These are phyloP conservation scores for Tilletia setariae DNA, from an alignment of 1,284 basidiomycete species.

Conservation along the genomic window DNA sequence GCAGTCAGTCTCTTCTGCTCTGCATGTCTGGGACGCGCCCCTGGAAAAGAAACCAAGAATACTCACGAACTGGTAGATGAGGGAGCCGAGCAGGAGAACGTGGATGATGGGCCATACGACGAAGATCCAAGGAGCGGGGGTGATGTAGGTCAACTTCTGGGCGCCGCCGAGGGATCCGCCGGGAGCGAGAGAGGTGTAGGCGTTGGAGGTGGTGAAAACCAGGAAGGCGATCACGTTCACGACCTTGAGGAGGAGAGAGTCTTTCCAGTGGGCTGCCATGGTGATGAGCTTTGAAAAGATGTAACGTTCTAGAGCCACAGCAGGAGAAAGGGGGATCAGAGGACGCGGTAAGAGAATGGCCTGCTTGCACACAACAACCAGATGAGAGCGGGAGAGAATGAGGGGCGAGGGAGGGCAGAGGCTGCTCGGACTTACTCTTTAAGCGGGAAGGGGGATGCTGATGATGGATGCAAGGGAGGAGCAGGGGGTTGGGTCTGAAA, in stretches of 20 bases:
- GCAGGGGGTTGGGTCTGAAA: too few species aligned
- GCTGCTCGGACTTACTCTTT: too few species aligned
- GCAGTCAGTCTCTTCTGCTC: background rate
- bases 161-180: conserved; percentile 12
- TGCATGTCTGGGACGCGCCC: too few species aligned
- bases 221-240: conserved; percentile 75
- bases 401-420: too few species aligned
- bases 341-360: too few species aligned
- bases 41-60: background rate
- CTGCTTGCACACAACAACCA: too few species aligned
- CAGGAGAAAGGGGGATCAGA: too few species aligned
- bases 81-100: conserved; percentile 76
- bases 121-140: conserved; percentile 82
- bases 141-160: conserved; percentile 72
- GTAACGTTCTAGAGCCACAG: too few species aligned
- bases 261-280: conserved; percentile 14
- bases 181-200: conserved; percentile 69
- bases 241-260: conserved; percentile 58
- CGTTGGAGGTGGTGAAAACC: conserved; percentile 79
- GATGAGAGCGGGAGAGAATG: too few species aligned
- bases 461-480: too few species aligned
- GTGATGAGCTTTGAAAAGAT: background rate
- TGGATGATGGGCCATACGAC: conserved; percentile 76
- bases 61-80: conserved; percentile 80
- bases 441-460: too few species aligned